Evolutionary conservation across 495 filamentous ascomycete species (phyloP).

Genomic region (Podospora tetraspora): DNA sequence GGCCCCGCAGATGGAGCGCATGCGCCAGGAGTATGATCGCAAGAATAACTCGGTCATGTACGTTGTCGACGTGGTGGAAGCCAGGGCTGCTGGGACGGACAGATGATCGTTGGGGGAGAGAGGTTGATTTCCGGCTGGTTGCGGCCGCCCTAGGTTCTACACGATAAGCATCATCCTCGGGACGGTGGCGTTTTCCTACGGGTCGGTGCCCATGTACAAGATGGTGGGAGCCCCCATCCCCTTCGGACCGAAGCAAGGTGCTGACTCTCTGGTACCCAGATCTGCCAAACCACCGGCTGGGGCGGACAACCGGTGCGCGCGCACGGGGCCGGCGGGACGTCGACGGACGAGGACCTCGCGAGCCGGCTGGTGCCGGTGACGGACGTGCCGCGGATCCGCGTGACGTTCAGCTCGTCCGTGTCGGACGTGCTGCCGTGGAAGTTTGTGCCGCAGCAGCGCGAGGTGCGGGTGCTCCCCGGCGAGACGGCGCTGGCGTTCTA

Average conservation of each 20-base stretch:
- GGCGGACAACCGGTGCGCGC: slow-evolving; percentile 88
- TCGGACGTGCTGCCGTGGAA: slow-evolving; percentile 97
- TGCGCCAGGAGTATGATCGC: slow-evolving; percentile 50
- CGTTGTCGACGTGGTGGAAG: slow-evolving; percentile 16
- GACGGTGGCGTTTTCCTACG: slow-evolving; percentile 88
- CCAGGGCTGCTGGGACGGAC: background rate
- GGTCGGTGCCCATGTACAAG: slow-evolving; percentile 95
- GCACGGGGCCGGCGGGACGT: slow-evolving; percentile 46
- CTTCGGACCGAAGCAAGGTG: background rate
- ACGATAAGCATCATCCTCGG: slow-evolving; percentile 79
- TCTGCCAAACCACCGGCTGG: slow-evolving; percentile 95
- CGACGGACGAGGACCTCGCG: slow-evolving; percentile 57
- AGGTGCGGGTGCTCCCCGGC: slow-evolving; percentile 90
- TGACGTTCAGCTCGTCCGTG: slow-evolving; percentile 92
- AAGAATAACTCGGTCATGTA: slow-evolving; percentile 58
- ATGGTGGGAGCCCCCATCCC: slow-evolving; percentile 54
- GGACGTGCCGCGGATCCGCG: slow-evolving; percentile 75
- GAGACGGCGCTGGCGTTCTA: slow-evolving; percentile 98
- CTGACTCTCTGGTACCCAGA: slow-evolving; percentile 44
- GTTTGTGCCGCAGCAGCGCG: slow-evolving; percentile 92
- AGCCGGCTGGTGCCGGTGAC: slow-evolving; percentile 73
- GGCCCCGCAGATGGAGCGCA: slow-evolving; percentile 48
- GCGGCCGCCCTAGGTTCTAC: slow-evolving; percentile 58
- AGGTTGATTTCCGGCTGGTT: background rate
- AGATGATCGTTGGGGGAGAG: background rate